These are phyloP conservation scores for Saccharomycopsis guyanensis DNA, from an alignment of 805 yeast genomes.

Conservation along the genomic window DNA sequence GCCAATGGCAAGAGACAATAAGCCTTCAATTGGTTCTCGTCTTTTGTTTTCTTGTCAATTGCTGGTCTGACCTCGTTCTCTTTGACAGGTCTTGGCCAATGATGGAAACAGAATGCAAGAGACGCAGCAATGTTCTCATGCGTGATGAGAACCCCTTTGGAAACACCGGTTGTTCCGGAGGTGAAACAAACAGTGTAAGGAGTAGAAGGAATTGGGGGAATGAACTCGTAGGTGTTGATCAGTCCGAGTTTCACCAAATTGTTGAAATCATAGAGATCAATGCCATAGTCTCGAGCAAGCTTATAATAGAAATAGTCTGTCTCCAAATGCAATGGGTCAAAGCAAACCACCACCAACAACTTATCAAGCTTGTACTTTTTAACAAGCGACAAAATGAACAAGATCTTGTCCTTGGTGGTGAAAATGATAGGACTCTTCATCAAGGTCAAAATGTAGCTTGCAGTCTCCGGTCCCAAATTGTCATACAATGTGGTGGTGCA, in stretches of 20 bases:
- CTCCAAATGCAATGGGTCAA: constrained; percentile 17
- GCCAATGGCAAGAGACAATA: constrained; percentile 46
- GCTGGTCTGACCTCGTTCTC: constrained; percentile 17
- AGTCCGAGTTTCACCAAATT: constrained; percentile 28
- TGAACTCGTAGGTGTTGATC: constrained; percentile 28
- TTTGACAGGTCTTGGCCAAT: constrained; percentile 25
- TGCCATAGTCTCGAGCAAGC: constrained; percentile 16
- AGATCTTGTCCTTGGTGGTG: constrained; percentile 37
- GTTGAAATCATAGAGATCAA: constrained; percentile 30
- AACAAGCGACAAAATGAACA: constrained; percentile 34
- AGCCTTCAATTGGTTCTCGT: constrained; percentile 25
- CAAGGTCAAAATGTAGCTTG: constrained; percentile 42
- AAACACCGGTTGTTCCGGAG: constrained; percentile 72
- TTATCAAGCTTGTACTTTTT: constrained; percentile 23
- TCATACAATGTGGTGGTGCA: constrained; percentile 38
- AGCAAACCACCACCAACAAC: constrained; percentile 20
- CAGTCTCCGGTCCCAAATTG: constrained; percentile 39
- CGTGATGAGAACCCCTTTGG: constrained; percentile 67
- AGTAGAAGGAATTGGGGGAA: constrained; percentile 35
- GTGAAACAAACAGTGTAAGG: constrained; percentile 64
- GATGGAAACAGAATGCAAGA: constrained; percentile 26
- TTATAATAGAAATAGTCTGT: constrained; percentile 7
- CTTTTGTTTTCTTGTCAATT: constrained; percentile 19
- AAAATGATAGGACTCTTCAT: constrained; percentile 49
- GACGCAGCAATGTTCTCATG: constrained; percentile 45